phyloP scores from a whole-genome alignment of 305 asterid genomes.

The Stenogyne calaminthoides region DNA sequence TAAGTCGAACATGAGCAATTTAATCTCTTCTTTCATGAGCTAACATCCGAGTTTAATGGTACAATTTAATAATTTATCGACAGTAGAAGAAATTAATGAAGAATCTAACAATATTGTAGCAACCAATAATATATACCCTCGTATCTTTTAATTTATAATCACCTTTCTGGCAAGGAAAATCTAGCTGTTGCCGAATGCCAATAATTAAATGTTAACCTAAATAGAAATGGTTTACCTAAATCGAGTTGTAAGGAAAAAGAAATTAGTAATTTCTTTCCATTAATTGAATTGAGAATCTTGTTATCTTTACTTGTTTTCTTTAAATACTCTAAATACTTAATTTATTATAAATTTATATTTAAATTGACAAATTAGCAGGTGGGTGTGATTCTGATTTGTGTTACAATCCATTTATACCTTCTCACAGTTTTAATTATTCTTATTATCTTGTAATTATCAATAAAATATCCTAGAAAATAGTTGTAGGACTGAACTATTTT shows the following conservation, averaged over 20 bases:
- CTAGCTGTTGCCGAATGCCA: slow-evolving; percentile 3
- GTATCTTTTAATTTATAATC: no score
- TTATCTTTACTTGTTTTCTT: no score
- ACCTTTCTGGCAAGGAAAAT: slow-evolving; percentile 14
- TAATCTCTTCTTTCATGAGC: background rate
- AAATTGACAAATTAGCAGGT: no score
- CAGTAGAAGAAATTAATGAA: background rate
- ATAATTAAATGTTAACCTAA: background rate
- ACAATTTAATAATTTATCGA: background rate
- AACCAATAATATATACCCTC: background rate
- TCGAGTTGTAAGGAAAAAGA: slow-evolving; percentile 5
- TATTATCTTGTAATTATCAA: no score
- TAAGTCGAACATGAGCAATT: background rate
- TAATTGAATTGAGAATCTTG: background rate
- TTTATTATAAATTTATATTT: no score
- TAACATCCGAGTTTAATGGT: background rate
- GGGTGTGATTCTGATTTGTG: no score
- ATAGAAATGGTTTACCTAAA: slow-evolving; percentile 23
- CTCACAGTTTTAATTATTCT: no score
- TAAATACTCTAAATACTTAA: no score
- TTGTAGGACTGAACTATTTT: no score
- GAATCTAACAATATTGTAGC: background rate
- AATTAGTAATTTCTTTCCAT: background rate
- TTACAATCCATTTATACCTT: no score
- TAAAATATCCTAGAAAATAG: no score